Conservation (phyloP, 2,329 filamentous ascomycete species). For the Pestalotiopsis sp. region DNA sequence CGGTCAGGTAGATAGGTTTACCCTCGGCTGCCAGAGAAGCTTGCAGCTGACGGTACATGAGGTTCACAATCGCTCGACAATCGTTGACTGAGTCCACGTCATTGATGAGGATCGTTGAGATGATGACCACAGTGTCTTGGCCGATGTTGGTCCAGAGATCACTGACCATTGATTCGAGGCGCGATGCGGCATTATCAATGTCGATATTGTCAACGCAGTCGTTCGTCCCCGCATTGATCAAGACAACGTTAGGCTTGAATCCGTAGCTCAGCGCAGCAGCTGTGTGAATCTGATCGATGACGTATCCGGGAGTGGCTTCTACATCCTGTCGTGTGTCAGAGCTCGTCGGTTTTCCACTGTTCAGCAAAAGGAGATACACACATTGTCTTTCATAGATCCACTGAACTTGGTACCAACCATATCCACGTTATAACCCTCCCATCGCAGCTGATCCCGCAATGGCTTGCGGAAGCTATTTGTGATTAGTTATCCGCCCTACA, state of each 20-base stretch:
- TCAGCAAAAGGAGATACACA: not conserved
- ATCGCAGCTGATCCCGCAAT: constrained; percentile 24
- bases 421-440: constrained; percentile 25
- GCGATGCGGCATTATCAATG: constrained; percentile 21
- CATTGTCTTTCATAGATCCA: constrained; percentile 29
- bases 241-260: constrained; percentile 24
- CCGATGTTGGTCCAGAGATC: not conserved
- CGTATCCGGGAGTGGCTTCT: constrained; percentile 20
- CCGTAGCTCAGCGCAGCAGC: not conserved
- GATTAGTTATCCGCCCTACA: not conserved
- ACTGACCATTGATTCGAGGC: constrained; percentile 28
- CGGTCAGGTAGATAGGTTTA: constrained; percentile 1
- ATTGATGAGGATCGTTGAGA: not conserved
- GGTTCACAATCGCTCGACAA: not conserved
- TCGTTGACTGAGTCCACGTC: not conserved
- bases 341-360: not conserved
- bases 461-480: constrained; percentile 21
- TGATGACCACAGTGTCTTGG: not conserved
- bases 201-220: constrained; percentile 26
- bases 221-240: constrained; percentile 37
- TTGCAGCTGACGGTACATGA: not conserved
- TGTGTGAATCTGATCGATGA: constrained; percentile 18
- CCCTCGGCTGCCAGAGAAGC: constrained; percentile 4
- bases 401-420: constrained; percentile 27
- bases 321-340: constrained; percentile 15